Evolutionary conservation across 1,139 yeast species (phyloP).

Genomic region (Hemisphaericaspora xylofermentans): DNA sequence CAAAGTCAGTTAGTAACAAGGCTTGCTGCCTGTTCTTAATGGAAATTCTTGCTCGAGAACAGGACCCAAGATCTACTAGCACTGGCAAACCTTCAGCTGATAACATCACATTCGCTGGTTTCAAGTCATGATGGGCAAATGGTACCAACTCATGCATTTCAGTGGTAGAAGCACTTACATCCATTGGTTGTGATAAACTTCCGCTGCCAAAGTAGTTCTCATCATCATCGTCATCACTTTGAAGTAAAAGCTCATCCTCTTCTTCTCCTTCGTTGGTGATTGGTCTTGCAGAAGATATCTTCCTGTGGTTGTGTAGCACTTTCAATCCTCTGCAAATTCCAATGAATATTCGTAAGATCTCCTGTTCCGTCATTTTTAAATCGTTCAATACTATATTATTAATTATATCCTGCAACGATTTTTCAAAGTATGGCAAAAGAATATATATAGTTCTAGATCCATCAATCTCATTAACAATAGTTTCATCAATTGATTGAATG

Average conservation of each 20-base stretch:
- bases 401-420: conserved; percentile 75
- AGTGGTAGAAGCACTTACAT: conserved; percentile 24
- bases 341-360: conserved; percentile 58
- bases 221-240: conserved; percentile 11
- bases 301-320: conserved; percentile 69
- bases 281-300: conserved; percentile 17
- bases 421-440: conserved; percentile 70
- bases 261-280: conserved; percentile 32
- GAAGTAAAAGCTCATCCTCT: conserved; percentile 15
- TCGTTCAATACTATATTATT: conserved; percentile 61
- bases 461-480: conserved; percentile 68
- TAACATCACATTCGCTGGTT: conserved; percentile 87
- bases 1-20: conserved; percentile 71
- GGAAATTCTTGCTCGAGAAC: conserved; percentile 58
- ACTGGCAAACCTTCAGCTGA: conserved; percentile 74
- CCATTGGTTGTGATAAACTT: conserved; percentile 4
- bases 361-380: conserved; percentile 51
- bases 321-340: conserved; percentile 76
- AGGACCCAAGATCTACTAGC: conserved; percentile 81
- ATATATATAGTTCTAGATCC: conserved; percentile 80
- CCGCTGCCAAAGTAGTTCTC: neutral
- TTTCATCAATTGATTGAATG: conserved; percentile 67
- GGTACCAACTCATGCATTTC: conserved; percentile 63
- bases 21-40: conserved; percentile 69
- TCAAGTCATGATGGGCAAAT: conserved; percentile 82